Percentiles rank a stretch among this genome's conserved stretches.
These are phyloP conservation scores for Stephania yunnanensis DNA, from an alignment of 164 flowering plant genomes.

Conservation along the genomic window DNA sequence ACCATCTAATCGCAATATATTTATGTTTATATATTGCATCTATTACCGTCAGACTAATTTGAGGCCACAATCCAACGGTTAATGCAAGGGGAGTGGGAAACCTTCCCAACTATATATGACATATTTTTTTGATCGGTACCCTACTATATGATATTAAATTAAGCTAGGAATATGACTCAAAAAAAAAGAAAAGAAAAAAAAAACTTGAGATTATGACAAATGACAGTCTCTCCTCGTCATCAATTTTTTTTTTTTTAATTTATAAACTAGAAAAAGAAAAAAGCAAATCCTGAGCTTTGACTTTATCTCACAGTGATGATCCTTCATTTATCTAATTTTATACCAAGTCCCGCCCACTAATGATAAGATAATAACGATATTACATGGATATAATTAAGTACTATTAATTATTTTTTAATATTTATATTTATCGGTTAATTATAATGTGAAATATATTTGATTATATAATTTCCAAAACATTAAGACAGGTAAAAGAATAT, in stretches of 20 bases:
- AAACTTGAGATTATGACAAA: too few relatives aligned
- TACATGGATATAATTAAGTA: not conserved
- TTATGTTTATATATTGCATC: not conserved
- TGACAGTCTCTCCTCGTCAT: too few relatives aligned
- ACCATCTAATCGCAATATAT: not conserved
- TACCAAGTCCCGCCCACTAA: not conserved
- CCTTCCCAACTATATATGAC: not conserved
- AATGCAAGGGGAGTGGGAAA: not conserved
- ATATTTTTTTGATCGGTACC: too few relatives aligned
- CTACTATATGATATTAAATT: too few relatives aligned
- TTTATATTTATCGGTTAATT: too few relatives aligned
- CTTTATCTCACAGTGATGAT: not conserved
- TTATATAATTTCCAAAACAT: not conserved
- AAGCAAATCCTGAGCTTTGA: not conserved
- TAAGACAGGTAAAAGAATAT: constrained; percentile 59
- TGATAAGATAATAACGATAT: not conserved
- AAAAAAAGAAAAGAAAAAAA: too few relatives aligned
- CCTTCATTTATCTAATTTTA: not conserved
- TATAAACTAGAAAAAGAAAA: not conserved
- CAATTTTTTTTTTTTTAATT: too few relatives aligned
- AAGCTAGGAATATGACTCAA: not conserved
- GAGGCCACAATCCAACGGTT: not conserved
- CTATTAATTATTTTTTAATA: not conserved
- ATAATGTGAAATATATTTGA: not conserved
- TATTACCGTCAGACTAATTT: not conserved